Evolutionary conservation across 2,329 filamentous ascomycete genomes (phyloP).

Genomic region (Phialemonium atrogriseum): DNA sequence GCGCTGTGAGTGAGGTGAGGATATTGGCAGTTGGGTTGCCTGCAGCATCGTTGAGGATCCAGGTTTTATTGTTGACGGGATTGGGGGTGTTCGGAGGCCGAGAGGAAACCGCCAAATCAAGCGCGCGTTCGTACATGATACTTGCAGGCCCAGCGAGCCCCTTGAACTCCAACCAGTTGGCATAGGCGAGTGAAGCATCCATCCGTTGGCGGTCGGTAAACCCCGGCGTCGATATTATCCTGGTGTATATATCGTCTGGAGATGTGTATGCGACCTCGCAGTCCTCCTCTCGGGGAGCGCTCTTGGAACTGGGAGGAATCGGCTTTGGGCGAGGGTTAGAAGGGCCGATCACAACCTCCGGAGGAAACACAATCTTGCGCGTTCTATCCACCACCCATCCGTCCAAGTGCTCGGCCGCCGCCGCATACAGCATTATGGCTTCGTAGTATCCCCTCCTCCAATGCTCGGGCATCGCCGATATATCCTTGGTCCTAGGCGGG

Average conservation of each 20-base stretch:
- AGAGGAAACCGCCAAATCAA: conserved; percentile 62
- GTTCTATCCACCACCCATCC: conserved; percentile 67
- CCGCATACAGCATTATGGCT: conserved; percentile 67
- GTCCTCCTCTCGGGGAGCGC: conserved; percentile 65
- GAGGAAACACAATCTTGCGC: conserved; percentile 58
- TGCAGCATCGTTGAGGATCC: conserved; percentile 52
- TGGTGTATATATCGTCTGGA: conserved; percentile 73
- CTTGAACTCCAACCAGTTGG: conserved; percentile 78
- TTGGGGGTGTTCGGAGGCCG: conserved; percentile 31
- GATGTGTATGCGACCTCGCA: conserved; percentile 60
- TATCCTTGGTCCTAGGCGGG: conserved; percentile 48
- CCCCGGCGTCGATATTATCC: conserved; percentile 71
- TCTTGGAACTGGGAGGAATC: conserved; percentile 53
- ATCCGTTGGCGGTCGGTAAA: conserved; percentile 73
- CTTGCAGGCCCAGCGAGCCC: conserved; percentile 54
- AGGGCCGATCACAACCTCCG: conserved; percentile 68
- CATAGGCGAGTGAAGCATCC: conserved; percentile 75
- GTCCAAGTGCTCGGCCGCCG: conserved; percentile 72
- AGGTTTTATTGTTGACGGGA: conserved; percentile 51
- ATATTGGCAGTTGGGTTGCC: conserved; percentile 61
- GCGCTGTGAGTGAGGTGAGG: conserved; percentile 63
- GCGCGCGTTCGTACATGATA: conserved; percentile 66
- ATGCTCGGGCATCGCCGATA: conserved; percentile 66
- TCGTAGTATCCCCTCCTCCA: conserved; percentile 86
- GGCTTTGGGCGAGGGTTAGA: conserved; percentile 76